These are phyloP conservation scores for Acmispon strigosus DNA, from an alignment of 306 rosid genomes.

Conservation along the genomic window DNA sequence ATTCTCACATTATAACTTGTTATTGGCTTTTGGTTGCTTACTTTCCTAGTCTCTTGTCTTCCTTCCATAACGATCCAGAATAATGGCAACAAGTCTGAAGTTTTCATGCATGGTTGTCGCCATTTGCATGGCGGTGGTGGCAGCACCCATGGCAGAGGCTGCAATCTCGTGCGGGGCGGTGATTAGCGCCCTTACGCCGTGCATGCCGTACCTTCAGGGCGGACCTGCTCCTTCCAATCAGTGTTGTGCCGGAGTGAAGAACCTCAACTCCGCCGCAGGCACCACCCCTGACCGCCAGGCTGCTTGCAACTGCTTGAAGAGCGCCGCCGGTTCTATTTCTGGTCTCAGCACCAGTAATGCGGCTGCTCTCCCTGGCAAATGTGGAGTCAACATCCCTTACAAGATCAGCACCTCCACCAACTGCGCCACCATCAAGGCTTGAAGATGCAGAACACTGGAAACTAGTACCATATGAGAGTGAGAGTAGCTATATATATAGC, in stretches of 20 bases:
- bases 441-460: neutral
- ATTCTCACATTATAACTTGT: too few species aligned
- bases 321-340: neutral
- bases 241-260: conserved; percentile 27
- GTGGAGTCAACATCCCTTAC: conserved; percentile 28
- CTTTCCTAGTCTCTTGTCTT: too few species aligned
- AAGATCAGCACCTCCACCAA: conserved; percentile 30
- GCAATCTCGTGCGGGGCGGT: conserved; percentile 45
- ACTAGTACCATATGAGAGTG: neutral
- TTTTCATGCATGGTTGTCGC: conserved; percentile 9
- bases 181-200: neutral
- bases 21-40: too few species aligned
- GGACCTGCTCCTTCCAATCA: rapidly evolving
- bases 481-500: too few species aligned
- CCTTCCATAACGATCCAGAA: too few species aligned
- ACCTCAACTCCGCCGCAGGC: neutral
- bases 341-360: neutral
- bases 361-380: conserved; percentile 2
- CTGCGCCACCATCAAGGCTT: conserved; percentile 14
- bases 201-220: conserved; percentile 25
- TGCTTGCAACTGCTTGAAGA: conserved; percentile 17
- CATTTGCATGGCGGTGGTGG: conserved; percentile 11
- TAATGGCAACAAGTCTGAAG: neutral
- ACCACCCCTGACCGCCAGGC: conserved; percentile 35
- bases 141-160: conserved; percentile 21